A percentile compares a stretch with the other conserved stretches of the same genome.
Evolutionary conservation across 2,329 filamentous ascomycete species (phyloP).

Genomic region (Monosporascus sp.): DNA sequence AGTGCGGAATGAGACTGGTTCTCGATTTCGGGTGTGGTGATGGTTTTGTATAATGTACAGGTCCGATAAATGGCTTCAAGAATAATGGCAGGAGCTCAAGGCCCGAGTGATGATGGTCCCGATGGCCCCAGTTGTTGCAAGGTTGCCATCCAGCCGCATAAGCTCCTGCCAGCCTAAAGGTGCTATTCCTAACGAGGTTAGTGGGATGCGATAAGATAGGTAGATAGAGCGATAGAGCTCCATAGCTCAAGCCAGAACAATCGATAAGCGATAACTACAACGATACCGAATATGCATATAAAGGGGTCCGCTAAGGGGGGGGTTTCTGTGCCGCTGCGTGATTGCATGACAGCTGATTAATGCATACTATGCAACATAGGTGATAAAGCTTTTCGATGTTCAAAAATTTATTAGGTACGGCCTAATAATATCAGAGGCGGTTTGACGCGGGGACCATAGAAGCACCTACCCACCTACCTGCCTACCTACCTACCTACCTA

Average conservation of each 20-base stretch:
- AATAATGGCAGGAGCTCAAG: background rate
- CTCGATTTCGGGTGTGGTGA: too few relatives aligned
- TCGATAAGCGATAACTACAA: background rate
- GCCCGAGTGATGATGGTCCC: background rate
- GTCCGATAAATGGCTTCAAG: too few relatives aligned
- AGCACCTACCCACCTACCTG: too few relatives aligned
- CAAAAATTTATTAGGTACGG: background rate
- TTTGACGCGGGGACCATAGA: background rate
- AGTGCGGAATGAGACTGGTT: background rate
- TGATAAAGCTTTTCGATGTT: background rate
- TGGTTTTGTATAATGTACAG: too few relatives aligned
- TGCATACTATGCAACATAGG: background rate
- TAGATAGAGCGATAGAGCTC: too few relatives aligned
- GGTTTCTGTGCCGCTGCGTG: background rate
- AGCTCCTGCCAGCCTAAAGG: background rate
- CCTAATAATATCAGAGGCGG: background rate
- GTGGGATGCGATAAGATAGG: background rate
- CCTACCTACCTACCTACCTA: too few relatives aligned
- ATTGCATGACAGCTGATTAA: background rate
- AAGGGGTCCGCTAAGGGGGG: too few relatives aligned
- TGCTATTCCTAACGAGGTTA: background rate
- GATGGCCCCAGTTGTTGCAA: background rate
- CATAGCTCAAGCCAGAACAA: background rate
- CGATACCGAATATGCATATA: too few relatives aligned
- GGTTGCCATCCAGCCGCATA: constrained; percentile 1